Evolutionary conservation across 1,284 basidiomycete species (phyloP), one percentile per base, ranked within the genome.

Genomic region (Leccinum colubrinum): DNA sequence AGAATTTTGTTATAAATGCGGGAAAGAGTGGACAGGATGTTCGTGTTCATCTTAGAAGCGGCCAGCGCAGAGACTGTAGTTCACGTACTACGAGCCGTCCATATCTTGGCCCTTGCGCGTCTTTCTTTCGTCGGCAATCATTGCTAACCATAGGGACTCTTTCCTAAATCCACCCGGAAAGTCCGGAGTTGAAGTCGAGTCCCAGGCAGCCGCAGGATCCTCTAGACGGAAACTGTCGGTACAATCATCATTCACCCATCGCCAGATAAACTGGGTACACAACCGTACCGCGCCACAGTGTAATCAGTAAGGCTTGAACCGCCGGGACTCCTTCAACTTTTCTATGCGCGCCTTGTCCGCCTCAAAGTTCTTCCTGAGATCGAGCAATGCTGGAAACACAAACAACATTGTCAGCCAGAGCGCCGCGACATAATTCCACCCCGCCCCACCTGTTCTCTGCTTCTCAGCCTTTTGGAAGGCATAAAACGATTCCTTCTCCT

Each of bases 391-490:
- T 73, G 41, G 33, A 62, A 41, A 50, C 3, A 11, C 27, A 61
- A 57, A 22, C 48, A 27, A 51, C 1, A 1, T 25, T 15, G 0
- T 70, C 7, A 72, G 62, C 33, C 4, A 25, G 5, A 53, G 58
- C 7, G 4, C 12, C 6, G 25, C 15, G 14, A 46, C n/a, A 7
- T 14, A 9, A 58, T 8, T 15, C 12, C 46, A 25, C 4, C 0
- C 6, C 3, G 27, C 72, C 86, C 66, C 72, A 94, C 94, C 87
- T 76, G 90, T 85, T 62, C 92, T 80, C 74, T 94, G 94, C 77
- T 90, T 88, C 74, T 96, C 94, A 61, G 91, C 88, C 67, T 87
- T 85, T 74, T 96, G 93, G 82, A 95, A 96, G 22, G 86, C 87
- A 77, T 96, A 96, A 73, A 97, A 95, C 14, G 82, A 81, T 8